These are phyloP conservation scores for Paraphoma chrysanthemicola DNA, from an alignment of 2,329 filamentous ascomycete genomes.

Conservation along the genomic window DNA sequence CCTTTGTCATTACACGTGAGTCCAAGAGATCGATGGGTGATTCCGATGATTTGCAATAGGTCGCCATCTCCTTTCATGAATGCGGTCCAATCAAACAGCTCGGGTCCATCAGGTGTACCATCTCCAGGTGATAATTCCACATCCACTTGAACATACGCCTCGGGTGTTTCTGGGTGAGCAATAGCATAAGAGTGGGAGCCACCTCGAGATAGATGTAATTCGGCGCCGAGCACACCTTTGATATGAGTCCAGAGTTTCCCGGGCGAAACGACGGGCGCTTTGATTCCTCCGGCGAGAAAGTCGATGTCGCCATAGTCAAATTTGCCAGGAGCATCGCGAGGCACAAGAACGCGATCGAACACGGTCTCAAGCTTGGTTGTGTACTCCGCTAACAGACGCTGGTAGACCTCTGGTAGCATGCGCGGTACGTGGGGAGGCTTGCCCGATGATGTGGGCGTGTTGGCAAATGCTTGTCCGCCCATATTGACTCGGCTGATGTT, in stretches of 20 bases:
- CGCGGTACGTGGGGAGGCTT: conserved; percentile 67
- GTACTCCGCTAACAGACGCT: conserved; percentile 56
- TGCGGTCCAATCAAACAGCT: conserved; percentile 64
- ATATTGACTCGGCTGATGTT: conserved; percentile 52
- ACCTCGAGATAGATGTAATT: conserved; percentile 24
- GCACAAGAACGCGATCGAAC: conserved; percentile 63
- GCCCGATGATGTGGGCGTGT: conserved; percentile 42
- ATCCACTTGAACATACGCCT: conserved; percentile 72
- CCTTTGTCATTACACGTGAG: conserved; percentile 70
- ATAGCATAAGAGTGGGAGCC: conserved; percentile 59
- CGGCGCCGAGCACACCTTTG: conserved; percentile 56
- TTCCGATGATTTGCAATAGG: conserved; percentile 70
- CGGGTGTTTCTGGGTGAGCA: conserved; percentile 36
- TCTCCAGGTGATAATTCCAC: conserved; percentile 60
- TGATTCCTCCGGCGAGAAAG: conserved; percentile 60
- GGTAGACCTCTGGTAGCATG: conserved; percentile 67
- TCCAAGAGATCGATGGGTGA: conserved; percentile 68
- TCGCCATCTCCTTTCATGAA: conserved; percentile 79
- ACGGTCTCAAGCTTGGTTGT: conserved; percentile 57
- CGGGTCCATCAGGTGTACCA: conserved; percentile 28
- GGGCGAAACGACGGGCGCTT: conserved; percentile 13
- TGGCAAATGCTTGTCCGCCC: conserved; percentile 63
- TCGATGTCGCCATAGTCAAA: conserved; percentile 75
- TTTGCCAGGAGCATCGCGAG: conserved; percentile 75
- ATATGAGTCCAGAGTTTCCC: conserved; percentile 40